Evolutionary conservation across 495 filamentous ascomycete genomes (phyloP).

Genomic region (Neurospora sp.): DNA sequence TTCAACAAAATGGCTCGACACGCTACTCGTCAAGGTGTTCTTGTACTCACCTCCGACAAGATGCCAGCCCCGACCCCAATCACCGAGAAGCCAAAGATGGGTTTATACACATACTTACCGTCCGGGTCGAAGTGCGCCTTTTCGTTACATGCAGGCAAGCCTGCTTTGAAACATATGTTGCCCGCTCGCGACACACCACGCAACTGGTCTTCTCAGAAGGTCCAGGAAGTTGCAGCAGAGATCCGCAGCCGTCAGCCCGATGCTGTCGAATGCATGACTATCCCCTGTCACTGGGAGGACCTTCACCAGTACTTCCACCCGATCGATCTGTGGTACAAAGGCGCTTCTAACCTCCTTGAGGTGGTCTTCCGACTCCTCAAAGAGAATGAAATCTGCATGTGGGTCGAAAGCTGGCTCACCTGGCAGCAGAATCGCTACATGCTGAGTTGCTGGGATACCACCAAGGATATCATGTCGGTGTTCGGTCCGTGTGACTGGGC

Average conservation of each 20-base stretch:
- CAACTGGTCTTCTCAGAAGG: conserved; percentile 10
- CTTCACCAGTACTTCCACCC: conserved; percentile 45
- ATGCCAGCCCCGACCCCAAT: conserved; percentile 1
- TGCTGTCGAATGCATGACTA: conserved; percentile 19
- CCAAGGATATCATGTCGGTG: conserved; percentile 14
- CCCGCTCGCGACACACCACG: conserved; percentile 10
- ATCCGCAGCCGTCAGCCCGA: conserved; percentile 24
- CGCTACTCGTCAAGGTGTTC: not conserved
- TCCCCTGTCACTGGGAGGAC: conserved; percentile 16
- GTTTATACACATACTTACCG: conserved; percentile 23
- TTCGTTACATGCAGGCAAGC: conserved; percentile 20
- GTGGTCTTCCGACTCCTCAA: conserved; percentile 22
- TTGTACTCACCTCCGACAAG: not conserved
- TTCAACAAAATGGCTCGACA: conserved; percentile 2
- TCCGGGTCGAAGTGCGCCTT: conserved; percentile 18
- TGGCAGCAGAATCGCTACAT: conserved; percentile 5
- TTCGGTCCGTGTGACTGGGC: conserved; percentile 5
- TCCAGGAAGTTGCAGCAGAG: conserved; percentile 17
- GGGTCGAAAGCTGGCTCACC: conserved; percentile 14
- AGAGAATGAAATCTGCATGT: conserved; percentile 22
- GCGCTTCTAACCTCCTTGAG: conserved; percentile 33
- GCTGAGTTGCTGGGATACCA: conserved; percentile 14
- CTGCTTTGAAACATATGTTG: conserved; percentile 14
- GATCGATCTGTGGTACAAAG: conserved; percentile 36
- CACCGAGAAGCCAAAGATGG: not conserved